phyloP scores from a whole-genome alignment of 2,329 filamentous ascomycete species.

The Cryphonectria naterciae region DNA sequence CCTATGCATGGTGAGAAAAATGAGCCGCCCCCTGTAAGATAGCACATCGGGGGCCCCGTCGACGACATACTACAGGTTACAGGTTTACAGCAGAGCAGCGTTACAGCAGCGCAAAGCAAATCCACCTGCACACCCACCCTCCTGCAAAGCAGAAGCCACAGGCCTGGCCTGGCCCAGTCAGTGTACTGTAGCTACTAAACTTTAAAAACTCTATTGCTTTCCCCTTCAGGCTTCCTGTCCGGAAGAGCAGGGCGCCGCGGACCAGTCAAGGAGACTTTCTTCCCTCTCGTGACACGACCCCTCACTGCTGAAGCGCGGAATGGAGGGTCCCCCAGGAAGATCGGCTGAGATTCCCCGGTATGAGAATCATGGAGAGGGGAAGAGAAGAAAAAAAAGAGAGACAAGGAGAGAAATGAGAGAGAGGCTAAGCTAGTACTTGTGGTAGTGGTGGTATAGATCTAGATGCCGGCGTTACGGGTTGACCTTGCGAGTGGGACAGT shows the following conservation, averaged over 20 bases:
- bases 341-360: background rate
- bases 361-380: too few species aligned
- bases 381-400: background rate
- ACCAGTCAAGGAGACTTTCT: background rate
- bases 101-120: background rate
- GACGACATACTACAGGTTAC: background rate
- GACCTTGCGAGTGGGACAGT: background rate
- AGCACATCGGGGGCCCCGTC: background rate
- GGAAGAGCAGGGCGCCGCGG: background rate
- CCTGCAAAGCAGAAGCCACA: background rate
- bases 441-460: background rate
- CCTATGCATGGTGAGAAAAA: background rate
- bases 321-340: background rate
- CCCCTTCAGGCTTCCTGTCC: background rate
- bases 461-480: background rate
- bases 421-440: background rate
- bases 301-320: background rate
- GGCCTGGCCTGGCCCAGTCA: background rate
- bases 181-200: slow-evolving; percentile 23
- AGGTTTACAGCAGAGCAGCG: background rate
- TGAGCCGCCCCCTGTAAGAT: background rate
- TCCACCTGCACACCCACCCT: background rate
- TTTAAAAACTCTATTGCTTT: slow-evolving; percentile 19
- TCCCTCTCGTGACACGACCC: background rate
- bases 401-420: background rate